Conservation (phyloP, 1,284 basidiomycete genomes). For the Takashimella tepidaria region DNA sequence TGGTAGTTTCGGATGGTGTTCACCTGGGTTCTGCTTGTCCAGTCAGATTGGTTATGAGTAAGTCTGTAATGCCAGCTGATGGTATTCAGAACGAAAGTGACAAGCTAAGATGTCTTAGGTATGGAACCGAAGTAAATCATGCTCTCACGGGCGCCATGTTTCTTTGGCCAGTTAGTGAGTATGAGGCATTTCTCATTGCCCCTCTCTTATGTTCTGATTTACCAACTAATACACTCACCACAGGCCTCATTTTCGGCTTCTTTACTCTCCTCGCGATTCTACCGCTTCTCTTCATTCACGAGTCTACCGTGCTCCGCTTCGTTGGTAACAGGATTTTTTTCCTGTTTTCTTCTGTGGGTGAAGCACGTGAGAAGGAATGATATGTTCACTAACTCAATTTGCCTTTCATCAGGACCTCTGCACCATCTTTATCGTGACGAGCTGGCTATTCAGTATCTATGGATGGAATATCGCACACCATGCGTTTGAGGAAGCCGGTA, state of each 20-base stretch:
- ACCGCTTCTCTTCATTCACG: slow-evolving; percentile 39
- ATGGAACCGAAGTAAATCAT: slow-evolving; percentile 33
- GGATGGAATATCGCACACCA: slow-evolving; percentile 43
- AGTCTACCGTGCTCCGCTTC: slow-evolving; percentile 29
- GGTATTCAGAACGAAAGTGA: too few species aligned
- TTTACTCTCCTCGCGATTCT: slow-evolving; percentile 37
- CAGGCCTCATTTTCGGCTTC: slow-evolving; percentile 37
- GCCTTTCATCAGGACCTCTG: slow-evolving; percentile 16
- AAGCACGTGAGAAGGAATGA: background rate
- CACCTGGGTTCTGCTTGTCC: slow-evolving; percentile 25
- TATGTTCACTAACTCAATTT: too few species aligned
- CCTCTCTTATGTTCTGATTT: background rate
- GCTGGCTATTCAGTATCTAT: slow-evolving; percentile 42
- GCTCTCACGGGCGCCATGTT: slow-evolving; percentile 42
- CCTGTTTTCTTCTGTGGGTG: slow-evolving; percentile 27
- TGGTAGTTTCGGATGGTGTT: slow-evolving; percentile 43
- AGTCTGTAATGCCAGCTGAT: slow-evolving; percentile 10
- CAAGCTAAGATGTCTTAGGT: slow-evolving; percentile 16
- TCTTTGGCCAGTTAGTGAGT: slow-evolving; percentile 42
- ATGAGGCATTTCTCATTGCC: too few species aligned
- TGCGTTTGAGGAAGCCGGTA: slow-evolving; percentile 23
- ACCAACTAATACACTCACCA: background rate
- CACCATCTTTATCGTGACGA: slow-evolving; percentile 18
- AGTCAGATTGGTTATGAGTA: slow-evolving; percentile 36
- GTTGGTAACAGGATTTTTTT: slow-evolving; percentile 40